A percentile compares a stretch with the other conserved stretches of the same genome.
Evolutionary conservation across 2,329 filamentous ascomycete genomes (phyloP).

Genomic region (Diaporthe vexans): DNA sequence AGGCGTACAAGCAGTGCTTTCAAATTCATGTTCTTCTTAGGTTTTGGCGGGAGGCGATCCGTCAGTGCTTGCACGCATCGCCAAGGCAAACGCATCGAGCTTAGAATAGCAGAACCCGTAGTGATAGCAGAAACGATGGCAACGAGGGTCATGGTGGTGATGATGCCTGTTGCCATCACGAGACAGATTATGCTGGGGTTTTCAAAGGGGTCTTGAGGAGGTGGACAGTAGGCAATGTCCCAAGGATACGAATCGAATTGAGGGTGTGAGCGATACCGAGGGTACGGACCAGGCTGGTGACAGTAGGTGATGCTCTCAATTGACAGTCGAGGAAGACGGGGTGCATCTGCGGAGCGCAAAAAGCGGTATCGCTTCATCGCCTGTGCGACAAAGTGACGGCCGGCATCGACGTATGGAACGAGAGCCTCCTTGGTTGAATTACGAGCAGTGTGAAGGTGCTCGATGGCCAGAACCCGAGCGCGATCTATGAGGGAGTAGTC

Average conservation of each 20-base stretch:
- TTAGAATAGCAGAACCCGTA: not conserved
- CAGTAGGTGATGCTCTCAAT: slow-evolving; percentile 1
- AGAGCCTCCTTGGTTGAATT: not conserved
- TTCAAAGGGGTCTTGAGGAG: not conserved
- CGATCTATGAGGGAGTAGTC: not conserved
- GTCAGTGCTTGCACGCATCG: not conserved
- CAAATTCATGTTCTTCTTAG: too few species aligned
- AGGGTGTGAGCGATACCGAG: not conserved
- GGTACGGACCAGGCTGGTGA: not conserved
- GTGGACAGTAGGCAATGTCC: not conserved
- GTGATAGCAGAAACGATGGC: not conserved
- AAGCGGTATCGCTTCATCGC: not conserved
- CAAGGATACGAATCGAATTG: not conserved
- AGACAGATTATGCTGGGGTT: not conserved
- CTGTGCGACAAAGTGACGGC: not conserved
- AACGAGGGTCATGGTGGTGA: not conserved
- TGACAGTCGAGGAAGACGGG: not conserved
- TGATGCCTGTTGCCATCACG: not conserved
- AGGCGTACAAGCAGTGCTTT: not conserved
- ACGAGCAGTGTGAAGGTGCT: not conserved
- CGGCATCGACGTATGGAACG: not conserved
- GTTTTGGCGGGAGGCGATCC: too few species aligned
- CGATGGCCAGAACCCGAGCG: not conserved
- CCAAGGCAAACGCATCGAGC: not conserved
- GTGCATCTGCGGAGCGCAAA: not conserved